Evolutionary conservation across 2,329 filamentous ascomycete genomes (phyloP).

Genomic region (Alternaria atra): DNA sequence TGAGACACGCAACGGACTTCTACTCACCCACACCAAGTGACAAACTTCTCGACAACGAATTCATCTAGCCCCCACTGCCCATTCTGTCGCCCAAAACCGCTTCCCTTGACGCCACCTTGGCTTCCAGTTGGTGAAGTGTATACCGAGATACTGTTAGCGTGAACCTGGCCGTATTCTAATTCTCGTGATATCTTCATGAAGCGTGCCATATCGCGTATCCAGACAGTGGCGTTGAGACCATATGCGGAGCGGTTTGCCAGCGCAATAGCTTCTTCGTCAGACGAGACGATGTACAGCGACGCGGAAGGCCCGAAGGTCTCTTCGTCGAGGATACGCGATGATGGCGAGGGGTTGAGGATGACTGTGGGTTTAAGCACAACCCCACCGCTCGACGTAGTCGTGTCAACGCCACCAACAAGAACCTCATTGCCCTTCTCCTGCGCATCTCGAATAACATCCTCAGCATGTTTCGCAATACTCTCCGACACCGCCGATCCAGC

Average conservation of each 20-base stretch:
- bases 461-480: conserved; percentile 41
- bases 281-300: conserved; percentile 69
- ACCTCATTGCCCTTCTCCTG: conserved; percentile 64
- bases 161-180: conserved; percentile 58
- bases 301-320: conserved; percentile 82
- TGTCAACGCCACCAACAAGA: conserved; percentile 54
- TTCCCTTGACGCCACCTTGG: conserved; percentile 58
- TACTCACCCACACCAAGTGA: conserved; percentile 41
- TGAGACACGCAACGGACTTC: neutral
- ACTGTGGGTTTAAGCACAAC: conserved; percentile 67
- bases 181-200: conserved; percentile 51
- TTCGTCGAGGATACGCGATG: conserved; percentile 75
- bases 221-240: conserved; percentile 75
- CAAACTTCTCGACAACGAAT: conserved; percentile 52
- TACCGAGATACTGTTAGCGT: conserved; percentile 58
- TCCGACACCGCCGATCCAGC: conserved; percentile 47
- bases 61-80: conserved; percentile 54
- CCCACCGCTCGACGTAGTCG: conserved; percentile 45
- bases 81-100: conserved; percentile 57
- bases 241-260: conserved; percentile 85
- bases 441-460: conserved; percentile 53
- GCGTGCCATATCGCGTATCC: conserved; percentile 68
- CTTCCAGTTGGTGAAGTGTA: conserved; percentile 56
- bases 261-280: conserved; percentile 74
- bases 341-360: conserved; percentile 68